Conservation (phyloP, 208 protist genomes). For the Trypanosoma avium region DNA sequence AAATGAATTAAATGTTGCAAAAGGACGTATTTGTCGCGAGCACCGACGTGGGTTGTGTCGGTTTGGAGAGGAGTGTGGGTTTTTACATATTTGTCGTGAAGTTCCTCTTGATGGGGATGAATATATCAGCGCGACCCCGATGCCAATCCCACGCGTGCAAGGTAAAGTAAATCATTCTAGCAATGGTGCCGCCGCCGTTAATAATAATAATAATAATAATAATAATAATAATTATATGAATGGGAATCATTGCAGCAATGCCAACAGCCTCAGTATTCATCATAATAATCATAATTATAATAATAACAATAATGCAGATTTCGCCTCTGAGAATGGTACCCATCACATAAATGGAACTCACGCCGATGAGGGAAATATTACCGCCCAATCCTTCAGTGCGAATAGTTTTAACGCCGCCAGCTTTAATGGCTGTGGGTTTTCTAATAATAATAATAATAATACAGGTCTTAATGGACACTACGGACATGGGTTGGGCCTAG, state of each 20-base stretch:
- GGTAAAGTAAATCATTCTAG: not conserved
- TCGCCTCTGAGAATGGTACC: not conserved
- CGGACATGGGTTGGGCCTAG: not conserved
- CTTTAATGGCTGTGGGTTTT: too few species aligned
- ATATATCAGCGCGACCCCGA: constrained; percentile 13
- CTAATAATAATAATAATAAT: not conserved
- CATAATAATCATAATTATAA: not conserved
- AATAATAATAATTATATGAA: not conserved
- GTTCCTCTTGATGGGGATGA: constrained; percentile 40
- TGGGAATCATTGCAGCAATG: too few species aligned
- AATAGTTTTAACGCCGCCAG: constrained; percentile 12
- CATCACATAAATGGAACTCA: not conserved
- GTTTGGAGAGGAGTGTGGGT: constrained; percentile 86
- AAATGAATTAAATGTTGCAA: constrained; percentile 40
- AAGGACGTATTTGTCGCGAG: constrained; percentile 67
- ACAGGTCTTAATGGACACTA: not conserved
- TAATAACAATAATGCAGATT: not conserved
- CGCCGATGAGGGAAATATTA: not conserved
- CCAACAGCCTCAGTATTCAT: not conserved
- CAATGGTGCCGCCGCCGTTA: not conserved
- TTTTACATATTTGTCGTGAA: constrained; percentile 79
- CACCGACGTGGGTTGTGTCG: constrained; percentile 81
- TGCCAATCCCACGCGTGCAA: not conserved
- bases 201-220: not conserved
- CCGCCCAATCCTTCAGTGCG: constrained; percentile 1